phyloP scores from a whole-genome alignment of 306 rosid species.

The Erythrophleum fordii region DNA sequence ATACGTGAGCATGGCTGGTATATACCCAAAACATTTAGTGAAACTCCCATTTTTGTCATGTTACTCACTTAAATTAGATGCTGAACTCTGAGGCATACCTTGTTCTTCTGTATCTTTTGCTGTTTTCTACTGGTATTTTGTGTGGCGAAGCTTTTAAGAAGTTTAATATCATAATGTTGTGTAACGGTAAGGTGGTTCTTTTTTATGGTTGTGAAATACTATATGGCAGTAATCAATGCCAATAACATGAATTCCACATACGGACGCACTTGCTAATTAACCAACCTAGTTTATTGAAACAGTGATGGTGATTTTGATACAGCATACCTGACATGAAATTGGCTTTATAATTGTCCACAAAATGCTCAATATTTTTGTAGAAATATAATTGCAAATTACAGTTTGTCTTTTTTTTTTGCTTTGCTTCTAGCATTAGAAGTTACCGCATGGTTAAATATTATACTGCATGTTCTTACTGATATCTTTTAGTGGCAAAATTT shows the following conservation, averaged over 20 bases:
- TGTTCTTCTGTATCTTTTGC: neutral
- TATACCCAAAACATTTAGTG: neutral
- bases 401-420: neutral
- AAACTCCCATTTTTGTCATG: conserved; percentile 20
- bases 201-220: neutral
- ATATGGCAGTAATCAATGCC: neutral
- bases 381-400: neutral
- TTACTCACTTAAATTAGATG: neutral
- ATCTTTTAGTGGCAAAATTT: neutral
- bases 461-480: neutral
- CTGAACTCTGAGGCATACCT: neutral
- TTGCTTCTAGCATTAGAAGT: neutral
- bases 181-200: neutral
- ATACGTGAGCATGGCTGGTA: conserved; percentile 12
- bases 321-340: neutral
- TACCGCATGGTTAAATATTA: conserved; percentile 9
- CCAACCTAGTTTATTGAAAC: neutral
- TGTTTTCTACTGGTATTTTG: neutral
- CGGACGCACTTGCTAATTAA: neutral
- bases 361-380: neutral
- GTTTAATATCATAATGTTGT: too few species aligned
- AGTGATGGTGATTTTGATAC: neutral
- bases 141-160: neutral
- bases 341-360: neutral
- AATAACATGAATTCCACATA: neutral